phyloP scores from a whole-genome alignment of 2,329 filamentous ascomycete genomes.

The Talaromyces marneffei region DNA sequence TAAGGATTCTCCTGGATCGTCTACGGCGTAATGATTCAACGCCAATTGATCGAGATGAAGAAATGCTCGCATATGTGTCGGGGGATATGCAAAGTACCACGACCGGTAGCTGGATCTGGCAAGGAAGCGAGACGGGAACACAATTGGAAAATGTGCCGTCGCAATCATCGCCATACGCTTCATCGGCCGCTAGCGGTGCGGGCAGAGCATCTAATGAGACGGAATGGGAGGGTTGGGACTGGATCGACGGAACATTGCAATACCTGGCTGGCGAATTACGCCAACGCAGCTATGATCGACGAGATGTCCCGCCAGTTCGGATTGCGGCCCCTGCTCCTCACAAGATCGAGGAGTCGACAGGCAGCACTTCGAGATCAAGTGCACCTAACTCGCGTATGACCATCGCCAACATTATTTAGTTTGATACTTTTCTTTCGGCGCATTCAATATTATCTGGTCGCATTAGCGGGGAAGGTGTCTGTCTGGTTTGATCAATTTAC shows the following conservation, averaged over 20 bases:
- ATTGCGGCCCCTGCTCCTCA: not conserved
- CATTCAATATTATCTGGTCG: not conserved
- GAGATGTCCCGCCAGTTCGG: conserved; percentile 9
- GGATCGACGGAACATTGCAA: conserved; percentile 59
- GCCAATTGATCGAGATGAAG: conserved; percentile 64
- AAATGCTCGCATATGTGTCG: conserved; percentile 78
- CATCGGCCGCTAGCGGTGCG: not conserved
- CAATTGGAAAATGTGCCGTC: conserved; percentile 27
- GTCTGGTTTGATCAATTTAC: not conserved
- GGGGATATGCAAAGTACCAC: conserved; percentile 77
- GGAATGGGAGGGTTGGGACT: conserved; percentile 77
- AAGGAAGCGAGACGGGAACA: conserved; percentile 50
- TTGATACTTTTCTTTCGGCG: not conserved
- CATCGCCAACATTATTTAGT: conserved; percentile 42
- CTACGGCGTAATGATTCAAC: conserved; percentile 39
- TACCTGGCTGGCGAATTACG: conserved; percentile 46
- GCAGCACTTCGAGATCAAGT: conserved; percentile 19
- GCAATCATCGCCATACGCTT: conserved; percentile 16
- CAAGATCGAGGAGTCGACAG: not conserved
- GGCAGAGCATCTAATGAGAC: not conserved
- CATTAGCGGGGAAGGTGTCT: not conserved
- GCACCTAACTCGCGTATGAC: conserved; percentile 41
- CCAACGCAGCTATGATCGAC: conserved; percentile 19
- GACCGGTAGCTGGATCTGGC: conserved; percentile 80
- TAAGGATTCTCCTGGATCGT: conserved; percentile 59